Base-by-base conservation (phyloP, 2,329 filamentous ascomycete species). In the Aspergillus sclerotialis region DNA sequence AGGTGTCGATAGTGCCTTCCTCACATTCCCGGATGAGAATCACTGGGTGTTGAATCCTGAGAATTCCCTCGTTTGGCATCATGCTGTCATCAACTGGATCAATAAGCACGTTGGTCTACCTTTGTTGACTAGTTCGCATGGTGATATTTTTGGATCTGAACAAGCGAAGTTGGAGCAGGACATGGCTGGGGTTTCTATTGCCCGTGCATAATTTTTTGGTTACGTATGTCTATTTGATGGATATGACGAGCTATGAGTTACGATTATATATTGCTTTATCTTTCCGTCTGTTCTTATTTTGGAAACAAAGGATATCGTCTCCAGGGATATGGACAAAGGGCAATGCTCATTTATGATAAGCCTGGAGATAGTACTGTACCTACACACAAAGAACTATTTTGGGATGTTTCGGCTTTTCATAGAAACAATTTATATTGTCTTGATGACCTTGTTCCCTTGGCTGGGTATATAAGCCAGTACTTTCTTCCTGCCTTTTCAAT, bases 31-130 rank as follows among this genome's bases (percentile, higher is more conserved):
- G 0, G 87, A 85, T 52, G 82, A 87, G 60, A 78, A 80, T 32
- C 80, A 84, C 49, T 83, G 86, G 86, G 88, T 95, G 4, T 55
- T 94, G 35, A 94, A 94, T 57, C 85, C 83, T 0, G 90, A 95
- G 63, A 96, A 96, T 59, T 84, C 80, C 3, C 66, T 95, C 12
- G 73, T 93, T 13, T 96, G 92, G 92, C 88, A 96, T 53, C 75
- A 75, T 36, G 84, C 87, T 38, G 88, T 96, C 11, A 55, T 95
- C 18, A 77, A 77, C 36, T 95, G 84, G 78, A 77, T 83, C 46
- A 79, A 79, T 52, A 68, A 68, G 42, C 70, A 75, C 52, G 70
- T 68, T 2, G 76, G 74, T 1, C 48, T 78, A 37, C 61, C 67
- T 15, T 55, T 63, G n/a, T 63, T 68, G 32, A 53, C 55, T 4